Evolutionary conservation across 495 filamentous ascomycete genomes (phyloP).

Genomic region (Hypoxylon cercidicola): DNA sequence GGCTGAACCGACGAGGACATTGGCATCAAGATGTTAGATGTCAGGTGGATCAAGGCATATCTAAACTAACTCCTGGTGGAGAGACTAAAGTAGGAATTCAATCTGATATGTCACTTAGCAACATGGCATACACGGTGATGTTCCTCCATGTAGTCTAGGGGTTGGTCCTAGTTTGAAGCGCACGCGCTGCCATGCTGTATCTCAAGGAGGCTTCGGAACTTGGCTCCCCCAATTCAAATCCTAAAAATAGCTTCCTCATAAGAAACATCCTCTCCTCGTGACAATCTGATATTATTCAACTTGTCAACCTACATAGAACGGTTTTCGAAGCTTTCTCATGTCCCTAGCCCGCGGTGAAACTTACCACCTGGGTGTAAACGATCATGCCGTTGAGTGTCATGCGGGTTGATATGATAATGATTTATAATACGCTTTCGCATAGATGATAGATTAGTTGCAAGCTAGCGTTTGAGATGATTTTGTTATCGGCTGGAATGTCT

Average conservation of each 20-base stretch:
- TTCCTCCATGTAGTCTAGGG: background rate
- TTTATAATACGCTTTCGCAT: no score
- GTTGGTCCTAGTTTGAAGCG: conserved; percentile 16
- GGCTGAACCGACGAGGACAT: background rate
- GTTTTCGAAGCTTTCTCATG: no score
- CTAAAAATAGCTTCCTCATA: conserved; percentile 1
- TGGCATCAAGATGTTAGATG: conserved; percentile 16
- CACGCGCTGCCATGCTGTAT: conserved; percentile 1
- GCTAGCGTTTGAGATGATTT: no score
- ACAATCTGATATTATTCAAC: background rate
- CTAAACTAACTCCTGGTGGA: conserved; percentile 14
- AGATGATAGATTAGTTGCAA: no score
- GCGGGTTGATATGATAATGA: no score
- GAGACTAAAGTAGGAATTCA: conserved; percentile 22
- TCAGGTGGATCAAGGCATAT: conserved; percentile 6
- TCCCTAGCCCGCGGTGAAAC: no score
- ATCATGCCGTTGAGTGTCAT: no score
- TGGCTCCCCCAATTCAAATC: background rate
- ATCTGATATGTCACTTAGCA: conserved; percentile 21
- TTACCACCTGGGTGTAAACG: no score
- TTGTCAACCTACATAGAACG: no score
- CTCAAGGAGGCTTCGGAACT: conserved; percentile 10
- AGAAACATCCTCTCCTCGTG: background rate
- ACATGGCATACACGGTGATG: conserved; percentile 25
- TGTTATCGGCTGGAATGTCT: no score